Base-by-base conservation (phyloP, 805 yeast species). In the Huiozyma sinensis region DNA sequence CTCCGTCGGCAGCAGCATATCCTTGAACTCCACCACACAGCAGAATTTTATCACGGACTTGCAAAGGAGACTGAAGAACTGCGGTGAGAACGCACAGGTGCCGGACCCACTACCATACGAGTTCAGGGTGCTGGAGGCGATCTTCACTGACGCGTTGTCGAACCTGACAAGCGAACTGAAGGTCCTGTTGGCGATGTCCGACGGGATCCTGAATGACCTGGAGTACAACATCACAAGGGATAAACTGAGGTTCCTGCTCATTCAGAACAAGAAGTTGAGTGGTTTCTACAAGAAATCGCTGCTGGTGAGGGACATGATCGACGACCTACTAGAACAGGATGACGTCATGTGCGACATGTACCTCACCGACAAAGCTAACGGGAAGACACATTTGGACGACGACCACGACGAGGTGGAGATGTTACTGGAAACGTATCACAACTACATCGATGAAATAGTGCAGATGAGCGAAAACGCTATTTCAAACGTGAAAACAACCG, bases 371-470 rank as follows among this genome's bases (percentile, higher is more conserved):
- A 79, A 68, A 60, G 45, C 60, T 45, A 41, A 53, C 42, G 63
- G 84, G 60, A 36, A 54, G 29, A 69, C 72, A 0, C 64, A 85
- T 31, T 60, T 65, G 11, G 72, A 73, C 2, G 75, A 75, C 42
- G 83, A 86, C 50, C 95, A 85, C 59, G 79, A 80, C 36, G 97
- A 92, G 54, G 84, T 88, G 17, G 99, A 92, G 58, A 72, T 92
- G 70, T 69, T 92, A 42, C 64, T 92, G 27, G 99, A 92, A 57
- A 82, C 95, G 1, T 92, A 92, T 67, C 87, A 85, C 54, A 81
- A 82, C 42, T 94, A 90, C 44, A 76, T 85, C 47, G 97, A 90
- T 65, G 97, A 94, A 55, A 84, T 92, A 49, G 97, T 90, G 2
- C 97, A 92, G 60, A 83, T 84, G 3, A 83, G 82, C 17, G 92